Base-by-base conservation (phyloP, 345 rosid genomes). In the Camelina sativa region DNA sequence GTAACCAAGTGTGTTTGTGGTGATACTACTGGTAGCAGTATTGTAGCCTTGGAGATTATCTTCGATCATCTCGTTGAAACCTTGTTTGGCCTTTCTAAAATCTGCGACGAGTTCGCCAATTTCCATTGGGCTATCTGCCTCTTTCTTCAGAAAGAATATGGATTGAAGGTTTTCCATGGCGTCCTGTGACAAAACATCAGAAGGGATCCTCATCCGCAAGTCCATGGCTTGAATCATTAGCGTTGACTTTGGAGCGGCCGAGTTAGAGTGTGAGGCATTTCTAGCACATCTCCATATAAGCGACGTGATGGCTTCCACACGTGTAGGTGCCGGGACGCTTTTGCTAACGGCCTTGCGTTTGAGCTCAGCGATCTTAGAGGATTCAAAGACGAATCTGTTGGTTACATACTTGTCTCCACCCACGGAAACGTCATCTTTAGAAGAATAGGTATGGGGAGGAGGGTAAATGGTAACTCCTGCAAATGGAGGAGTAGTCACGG, bases 201-300 rank as follows among this genome's bases (percentile, higher is more conserved):
- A 68, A 0, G 51, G 46, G 46, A 74, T 62, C 68, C 79, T 55
- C 6, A 25, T 35, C 16, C 84, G 76, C 15, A 84, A 44, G 74
- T 82, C 80, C 69, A 82, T 71, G 2, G 81, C 63, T 5, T 80
- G 87, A 1, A 17, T 4, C 48, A 74, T 37, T 2, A 53, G 1
- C 2, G 73, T 38, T 19, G 48, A 17, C 40, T 58, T 74, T 37
- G 15, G 12, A 23, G 7, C 2, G 1, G 34, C 61, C 4, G 2
- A 8, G 44, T 32, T 66, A 11, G 65, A 23, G 6, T 23, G 30
- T 1, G 71, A 67, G 15, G 72, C 7, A 0, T 13, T 54, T n/a
- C 48, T 66, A 0, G 57, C 51, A 44, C 73, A 71, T 59, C 64
- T 72, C 73, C 75, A 76, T 11, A 84, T 30, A 25, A 80, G 76